Base-by-base conservation (phyloP, 1,284 basidiomycete genomes). In the Ceratobasidium sp. region DNA sequence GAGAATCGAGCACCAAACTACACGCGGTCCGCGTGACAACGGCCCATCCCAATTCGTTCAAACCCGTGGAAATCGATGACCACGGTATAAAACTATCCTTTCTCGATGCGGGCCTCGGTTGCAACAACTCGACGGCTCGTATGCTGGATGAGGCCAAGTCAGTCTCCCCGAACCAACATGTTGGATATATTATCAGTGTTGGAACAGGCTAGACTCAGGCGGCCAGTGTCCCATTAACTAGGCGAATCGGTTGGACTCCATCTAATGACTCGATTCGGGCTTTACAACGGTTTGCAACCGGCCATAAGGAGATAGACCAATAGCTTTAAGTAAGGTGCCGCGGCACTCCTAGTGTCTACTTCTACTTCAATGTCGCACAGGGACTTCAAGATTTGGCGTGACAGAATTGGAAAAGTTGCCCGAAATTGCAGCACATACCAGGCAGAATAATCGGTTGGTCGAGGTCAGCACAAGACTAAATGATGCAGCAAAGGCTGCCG, bases 321-420 rank as follows among this genome's bases (percentile, higher is more conserved):
- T 31, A 56, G 22, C n/a, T 68, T 4, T 11, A 41, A 13, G 9
- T 34, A n/a, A 49, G 65, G 22, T 68, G 54, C 22, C 22, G 11
- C 14, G 16, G 41, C 8, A 54, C 51, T 13, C n/a, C 51, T 4
- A 27, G 27, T 4, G 1, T 68, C 22, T 68, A 68, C 37, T 68
- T 68, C 22, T 51, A 51, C n/a, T 54, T 68, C 51, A 68, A 56
- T 27, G 51, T 56, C 51, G 65, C 39, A 16, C 65, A 68, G 41
- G 65, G 65, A 5, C 16, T 54, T 3, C 65, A 68, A 56, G 16
- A 39, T 14, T 56, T 41, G 11, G 22, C 11, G 9, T 24, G 1
- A 24, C 49, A 11, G 37, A 41, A 19, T 16, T 24, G 3, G 24
- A 29, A n/a, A 34, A 41, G 34, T 9, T 43, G 22, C 39, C 65